phyloP scores from a whole-genome alignment of 257 asterid genomes.

The Penstemon davidsonii region DNA sequence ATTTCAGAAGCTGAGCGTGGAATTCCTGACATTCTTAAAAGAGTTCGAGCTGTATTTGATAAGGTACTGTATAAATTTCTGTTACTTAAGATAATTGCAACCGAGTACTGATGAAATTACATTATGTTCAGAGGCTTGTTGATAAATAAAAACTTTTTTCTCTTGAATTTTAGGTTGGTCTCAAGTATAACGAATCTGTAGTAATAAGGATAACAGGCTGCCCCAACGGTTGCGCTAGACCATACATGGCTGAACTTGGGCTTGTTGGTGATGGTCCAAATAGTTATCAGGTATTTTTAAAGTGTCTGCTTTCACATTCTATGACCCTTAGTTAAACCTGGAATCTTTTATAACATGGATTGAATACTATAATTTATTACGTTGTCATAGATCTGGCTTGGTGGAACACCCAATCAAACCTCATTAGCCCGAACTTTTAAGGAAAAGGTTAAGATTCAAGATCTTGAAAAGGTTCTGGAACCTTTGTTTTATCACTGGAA shows the following conservation, averaged over 20 bases:
- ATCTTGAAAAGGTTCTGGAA: slow-evolving; percentile 87
- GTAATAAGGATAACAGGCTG: slow-evolving; percentile 95
- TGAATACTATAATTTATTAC: background rate
- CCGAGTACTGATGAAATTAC: slow-evolving; percentile 2
- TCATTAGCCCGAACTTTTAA: slow-evolving; percentile 61
- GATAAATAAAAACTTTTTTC: background rate
- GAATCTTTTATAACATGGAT: background rate
- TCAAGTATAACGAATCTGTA: slow-evolving; percentile 77
- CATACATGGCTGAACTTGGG: slow-evolving; percentile 99
- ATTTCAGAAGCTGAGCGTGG: slow-evolving; percentile 99
- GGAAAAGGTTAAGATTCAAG: slow-evolving; percentile 91
- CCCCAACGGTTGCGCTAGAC: slow-evolving; percentile 99
- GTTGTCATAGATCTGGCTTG: slow-evolving; percentile 77
- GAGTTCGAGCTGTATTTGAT: slow-evolving; percentile 80
- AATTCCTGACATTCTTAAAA: slow-evolving; percentile 85
- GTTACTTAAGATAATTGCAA: background rate
- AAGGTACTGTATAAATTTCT: slow-evolving; percentile 46
- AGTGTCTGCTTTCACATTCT: slow-evolving; percentile 2
- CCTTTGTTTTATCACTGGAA: slow-evolving; percentile 95
- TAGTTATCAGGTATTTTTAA: slow-evolving; percentile 74
- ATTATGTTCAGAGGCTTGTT: slow-evolving; percentile 17
- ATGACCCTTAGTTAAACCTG: background rate
- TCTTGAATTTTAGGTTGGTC: slow-evolving; percentile 71
- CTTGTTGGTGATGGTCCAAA: slow-evolving; percentile 97
- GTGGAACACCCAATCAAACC: slow-evolving; percentile 91